Conservation (phyloP, 2,329 filamentous ascomycete genomes). For the Lecanicillium sp. region DNA sequence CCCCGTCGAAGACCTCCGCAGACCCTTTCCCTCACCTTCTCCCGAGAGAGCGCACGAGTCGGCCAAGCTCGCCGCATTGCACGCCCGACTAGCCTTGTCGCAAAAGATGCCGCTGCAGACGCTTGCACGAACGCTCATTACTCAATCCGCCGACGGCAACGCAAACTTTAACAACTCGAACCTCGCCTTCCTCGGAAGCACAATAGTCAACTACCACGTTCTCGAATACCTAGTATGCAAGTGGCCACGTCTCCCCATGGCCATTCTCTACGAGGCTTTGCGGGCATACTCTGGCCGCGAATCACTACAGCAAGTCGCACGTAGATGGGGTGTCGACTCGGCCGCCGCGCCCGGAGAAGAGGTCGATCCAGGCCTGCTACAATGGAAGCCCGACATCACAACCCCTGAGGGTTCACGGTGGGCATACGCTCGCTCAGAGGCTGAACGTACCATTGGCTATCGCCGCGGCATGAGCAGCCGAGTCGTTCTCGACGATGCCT, state of each 20-base stretch:
- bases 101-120: constrained; percentile 76
- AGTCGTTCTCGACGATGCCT: constrained; percentile 75
- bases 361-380: constrained; percentile 84
- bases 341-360: constrained; percentile 83
- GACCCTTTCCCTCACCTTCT: constrained; percentile 60
- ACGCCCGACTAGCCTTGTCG: constrained; percentile 78
- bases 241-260: constrained; percentile 84
- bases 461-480: constrained; percentile 66
- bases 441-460: constrained; percentile 33
- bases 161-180: constrained; percentile 81
- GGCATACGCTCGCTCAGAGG: constrained; percentile 45
- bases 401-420: constrained; percentile 38
- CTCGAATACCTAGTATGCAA: constrained; percentile 81
- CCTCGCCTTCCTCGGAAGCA: constrained; percentile 70
- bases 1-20: constrained; percentile 14
- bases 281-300: constrained; percentile 73
- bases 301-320: constrained; percentile 63
- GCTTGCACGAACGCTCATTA: constrained; percentile 76
- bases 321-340: constrained; percentile 85
- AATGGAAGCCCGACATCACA: constrained; percentile 53
- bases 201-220: constrained; percentile 81
- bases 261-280: constrained; percentile 79
- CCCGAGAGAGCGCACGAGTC: constrained; percentile 60
- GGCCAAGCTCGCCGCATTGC: constrained; percentile 84
- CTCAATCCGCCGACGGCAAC: constrained; percentile 74